phyloP scores from a whole-genome alignment of 2,329 filamentous ascomycete species.

The Annulohypoxylon truncatum region DNA sequence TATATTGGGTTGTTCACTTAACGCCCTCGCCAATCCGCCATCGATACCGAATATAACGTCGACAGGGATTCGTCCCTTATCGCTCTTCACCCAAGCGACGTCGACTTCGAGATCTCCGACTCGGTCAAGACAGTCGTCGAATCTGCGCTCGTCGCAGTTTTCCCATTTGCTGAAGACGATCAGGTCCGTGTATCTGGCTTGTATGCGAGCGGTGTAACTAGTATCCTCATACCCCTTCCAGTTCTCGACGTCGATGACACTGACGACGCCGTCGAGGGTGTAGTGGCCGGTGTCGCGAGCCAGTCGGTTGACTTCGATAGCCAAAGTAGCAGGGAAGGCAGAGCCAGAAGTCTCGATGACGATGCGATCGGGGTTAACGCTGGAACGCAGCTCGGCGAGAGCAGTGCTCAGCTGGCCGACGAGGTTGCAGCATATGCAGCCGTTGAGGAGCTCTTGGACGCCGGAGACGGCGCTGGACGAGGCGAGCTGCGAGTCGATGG shows the following conservation, averaged over 20 bases:
- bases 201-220: constrained; percentile 86
- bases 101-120: constrained; percentile 85
- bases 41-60: constrained; percentile 90
- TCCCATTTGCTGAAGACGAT: constrained; percentile 97
- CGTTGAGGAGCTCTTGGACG: constrained; percentile 92
- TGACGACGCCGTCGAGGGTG: constrained; percentile 86
- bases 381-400: constrained; percentile 75
- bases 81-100: constrained; percentile 85
- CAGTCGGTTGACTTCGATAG: constrained; percentile 88
- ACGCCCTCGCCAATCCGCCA: constrained; percentile 74
- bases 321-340: constrained; percentile 88
- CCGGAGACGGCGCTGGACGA: constrained; percentile 84
- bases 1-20: constrained; percentile 55
- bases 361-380: constrained; percentile 78
- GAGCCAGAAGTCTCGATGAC: constrained; percentile 93
- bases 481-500: constrained; percentile 92
- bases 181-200: constrained; percentile 89
- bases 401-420: constrained; percentile 90
- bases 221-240: constrained; percentile 94
- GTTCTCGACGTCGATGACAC: constrained; percentile 93
- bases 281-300: constrained; percentile 76
- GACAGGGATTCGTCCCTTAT: constrained; percentile 80
- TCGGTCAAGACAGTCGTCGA: constrained; percentile 82
- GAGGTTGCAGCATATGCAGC: constrained; percentile 98
- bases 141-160: constrained; percentile 74